Base-by-base conservation (phyloP, 139 green algal genomes). In the Tetradesmus lagerheimii region DNA sequence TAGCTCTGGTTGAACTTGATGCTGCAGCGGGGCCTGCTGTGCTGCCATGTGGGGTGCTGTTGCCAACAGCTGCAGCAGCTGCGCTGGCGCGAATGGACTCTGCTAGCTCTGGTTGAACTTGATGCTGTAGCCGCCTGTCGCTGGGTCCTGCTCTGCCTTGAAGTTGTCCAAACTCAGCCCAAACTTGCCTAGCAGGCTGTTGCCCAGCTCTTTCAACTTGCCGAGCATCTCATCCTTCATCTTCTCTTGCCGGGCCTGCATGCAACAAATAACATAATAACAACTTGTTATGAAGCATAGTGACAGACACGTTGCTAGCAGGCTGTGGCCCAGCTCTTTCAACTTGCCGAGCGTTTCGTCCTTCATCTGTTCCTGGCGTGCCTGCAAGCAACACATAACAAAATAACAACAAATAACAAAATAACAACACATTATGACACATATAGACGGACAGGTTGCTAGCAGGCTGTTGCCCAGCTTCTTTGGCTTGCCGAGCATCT, bases 131-230 rank as follows among this genome's bases (percentile, higher is more conserved):
- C 92, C 92, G 12, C 98, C 98, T 9, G 96, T 99, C 41, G 90
- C 86, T 0, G 97, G 97, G 91, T 99, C 98, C 92, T 99, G 96
- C 67, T 97, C 95, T 27, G 97, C 95, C 87, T 99, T 98, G 94
- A 99, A 99, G 89, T 99, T 99, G 95, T 99, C 98, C 37, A 99
- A 43, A 0, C 91, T 97, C 90, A 99, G 91, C 3, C 98, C 98
- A 93, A 99, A 99, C 80, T 98, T 97, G 80, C 98, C 98, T 27
- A 99, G 91, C n/a, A 99, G 89, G 2, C 93, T 96, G 90, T 99
- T 99, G 43, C 98, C 98, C 62, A 99, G 91, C 11, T 99, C 97
- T 91, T 99, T 99, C 18, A 99, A 91, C 92, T 99, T 99, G 38
- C 94, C 95, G 5, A 88, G 29, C 83, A 88, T 80, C 64, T 88